phyloP scores from a whole-genome alignment of 306 rosid species.

The Datisca glomerata region DNA sequence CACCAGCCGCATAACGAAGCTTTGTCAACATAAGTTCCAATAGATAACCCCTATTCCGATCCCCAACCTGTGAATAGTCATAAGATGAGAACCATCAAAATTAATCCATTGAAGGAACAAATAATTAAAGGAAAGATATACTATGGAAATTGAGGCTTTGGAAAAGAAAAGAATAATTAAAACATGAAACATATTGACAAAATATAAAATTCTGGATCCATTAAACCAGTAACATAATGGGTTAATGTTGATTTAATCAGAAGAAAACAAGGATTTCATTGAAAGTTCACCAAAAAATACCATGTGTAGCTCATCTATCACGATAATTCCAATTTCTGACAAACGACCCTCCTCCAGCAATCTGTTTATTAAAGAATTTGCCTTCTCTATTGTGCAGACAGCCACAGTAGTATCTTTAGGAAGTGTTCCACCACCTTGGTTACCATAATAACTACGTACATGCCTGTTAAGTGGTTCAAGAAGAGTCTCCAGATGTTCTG shows the following conservation, averaged over 20 bases:
- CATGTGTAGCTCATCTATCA: slow-evolving; percentile 97
- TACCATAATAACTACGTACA: slow-evolving; percentile 94
- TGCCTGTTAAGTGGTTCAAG: slow-evolving; percentile 92
- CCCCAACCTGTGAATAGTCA: slow-evolving; percentile 75
- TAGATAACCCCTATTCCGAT: slow-evolving; percentile 81
- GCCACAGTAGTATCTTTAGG: slow-evolving; percentile 95
- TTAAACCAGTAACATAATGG: no score
- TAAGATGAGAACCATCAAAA: slow-evolving; percentile 18
- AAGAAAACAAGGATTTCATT: not conserved
- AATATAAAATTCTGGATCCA: no score
- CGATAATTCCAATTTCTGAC: slow-evolving; percentile 91
- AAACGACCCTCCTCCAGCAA: slow-evolving; percentile 86
- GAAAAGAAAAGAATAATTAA: not conserved
- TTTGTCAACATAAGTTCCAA: slow-evolving; percentile 93
- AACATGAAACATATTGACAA: not conserved
- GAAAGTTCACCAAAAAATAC: slow-evolving; percentile 24
- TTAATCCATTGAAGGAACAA: slow-evolving; percentile 4
- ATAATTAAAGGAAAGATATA: not conserved
- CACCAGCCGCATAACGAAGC: slow-evolving; percentile 97
- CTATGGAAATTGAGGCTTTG: not conserved
- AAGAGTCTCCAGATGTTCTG: slow-evolving; percentile 81
- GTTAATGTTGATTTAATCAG: no score
- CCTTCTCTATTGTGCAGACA: slow-evolving; percentile 98
- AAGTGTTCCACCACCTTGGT: slow-evolving; percentile 90
- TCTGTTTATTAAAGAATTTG: slow-evolving; percentile 80